phyloP scores from a whole-genome alignment of 345 rosid species.

The Erucastrum elatum region DNA sequence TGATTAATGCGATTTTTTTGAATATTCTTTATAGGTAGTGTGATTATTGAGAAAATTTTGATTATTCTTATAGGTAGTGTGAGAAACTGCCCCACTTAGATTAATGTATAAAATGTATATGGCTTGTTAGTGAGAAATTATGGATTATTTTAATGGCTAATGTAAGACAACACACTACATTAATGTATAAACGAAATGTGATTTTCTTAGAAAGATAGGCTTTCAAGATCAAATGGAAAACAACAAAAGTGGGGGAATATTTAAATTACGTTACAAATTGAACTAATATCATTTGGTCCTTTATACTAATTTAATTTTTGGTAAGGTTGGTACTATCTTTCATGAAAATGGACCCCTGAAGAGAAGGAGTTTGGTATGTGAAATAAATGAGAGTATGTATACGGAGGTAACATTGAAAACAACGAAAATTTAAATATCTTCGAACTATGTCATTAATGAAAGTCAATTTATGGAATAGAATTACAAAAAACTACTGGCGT shows the following conservation, averaged over 20 bases:
- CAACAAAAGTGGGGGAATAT: constrained; percentile 3
- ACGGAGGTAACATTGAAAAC: neutral
- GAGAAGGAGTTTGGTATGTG: constrained; percentile 30
- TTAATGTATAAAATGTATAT: neutral
- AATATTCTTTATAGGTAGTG: neutral
- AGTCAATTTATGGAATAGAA: constrained; percentile 25
- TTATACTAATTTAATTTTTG: neutral
- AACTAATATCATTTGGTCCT: constrained; percentile 1
- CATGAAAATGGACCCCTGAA: constrained; percentile 27
- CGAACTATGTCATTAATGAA: constrained; percentile 16
- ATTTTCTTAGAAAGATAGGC: neutral
- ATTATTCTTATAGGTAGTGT: neutral
- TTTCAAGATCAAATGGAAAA: constrained; percentile 9
- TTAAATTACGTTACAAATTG: constrained; percentile 16
- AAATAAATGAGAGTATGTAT: constrained; percentile 29
- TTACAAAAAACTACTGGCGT: neutral
- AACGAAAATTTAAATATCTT: neutral
- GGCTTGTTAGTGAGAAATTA: neutral
- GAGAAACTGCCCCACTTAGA: neutral
- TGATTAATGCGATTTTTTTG: neutral
- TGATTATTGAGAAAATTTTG: neutral
- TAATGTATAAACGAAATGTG: neutral
- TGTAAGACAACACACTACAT: neutral
- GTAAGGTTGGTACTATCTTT: constrained; percentile 12
- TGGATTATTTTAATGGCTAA: neutral